Evolutionary conservation across 2,329 filamentous ascomycete genomes (phyloP), one percentile per base, ranked within the genome.

Genomic region (Aspergillus tanneri): DNA sequence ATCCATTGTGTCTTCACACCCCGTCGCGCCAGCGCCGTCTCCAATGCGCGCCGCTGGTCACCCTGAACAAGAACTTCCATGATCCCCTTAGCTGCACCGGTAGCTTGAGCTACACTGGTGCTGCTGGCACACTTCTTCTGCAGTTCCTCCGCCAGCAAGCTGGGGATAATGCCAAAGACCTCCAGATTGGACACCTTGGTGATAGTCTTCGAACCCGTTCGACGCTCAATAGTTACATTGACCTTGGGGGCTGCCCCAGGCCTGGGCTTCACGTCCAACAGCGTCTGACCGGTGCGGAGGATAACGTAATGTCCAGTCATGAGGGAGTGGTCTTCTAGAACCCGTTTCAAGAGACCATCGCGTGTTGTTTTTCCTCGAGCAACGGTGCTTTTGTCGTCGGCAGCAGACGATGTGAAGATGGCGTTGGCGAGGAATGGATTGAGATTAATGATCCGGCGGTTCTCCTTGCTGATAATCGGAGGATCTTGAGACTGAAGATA

Each of bases 21-120:
- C 50, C 82, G 74, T 61, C 75, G 77, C 50, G 76, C 76, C 56
- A 87, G 64, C 22, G 82, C 80, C 57, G 78, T 80, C 38, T 83
- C 70, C 14, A 87, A 73, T 12, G 78, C 79, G 52, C 80, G 78
- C 47, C 77, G 78, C 69, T 87, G 84, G 50, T 84, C 82, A 1
- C 84, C 84, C 59, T 87, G 84, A 3, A 87, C 77, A 69, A 85
- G 74, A 16, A 87, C 78, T 63, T 87, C 84, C 78, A 86, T 79
- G 2, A 85, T 71, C 0, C 82, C 81, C 56, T 79, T 80, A 56
- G 83, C 81, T 7, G 82, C 82, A 3, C 84, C 84, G 37, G 77
- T 75, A 24, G 84, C 69, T 56, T 82, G 79, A 25, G 81, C 77
- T 1, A 86, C 81, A 50, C 81, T 85, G 10, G 83, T 84, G 48